Evolutionary conservation across 768 basidiomycete genomes (phyloP).

Genomic region (Boletellus ananiceps): DNA sequence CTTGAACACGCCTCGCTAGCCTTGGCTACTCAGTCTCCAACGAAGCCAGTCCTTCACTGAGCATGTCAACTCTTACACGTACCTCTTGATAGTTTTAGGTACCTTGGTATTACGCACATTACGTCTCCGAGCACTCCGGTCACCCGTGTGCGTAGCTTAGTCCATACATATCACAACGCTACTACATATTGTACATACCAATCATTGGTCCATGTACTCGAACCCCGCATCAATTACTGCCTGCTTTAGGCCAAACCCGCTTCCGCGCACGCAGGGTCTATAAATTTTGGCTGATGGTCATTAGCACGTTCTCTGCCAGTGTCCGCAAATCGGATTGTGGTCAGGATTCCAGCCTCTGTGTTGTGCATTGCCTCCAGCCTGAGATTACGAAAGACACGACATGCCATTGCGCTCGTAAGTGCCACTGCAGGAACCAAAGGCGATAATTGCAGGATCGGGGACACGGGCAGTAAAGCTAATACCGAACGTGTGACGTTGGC

Average conservation of each 20-base stretch:
- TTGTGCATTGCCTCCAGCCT: conserved; percentile 14
- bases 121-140: background rate
- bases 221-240: background rate
- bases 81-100: conserved; percentile 1
- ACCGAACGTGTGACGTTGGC: conserved; percentile 28
- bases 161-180: background rate
- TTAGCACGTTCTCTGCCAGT: background rate
- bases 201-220: background rate
- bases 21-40: background rate
- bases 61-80: conserved; percentile 6
- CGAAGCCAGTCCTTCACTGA: background rate
- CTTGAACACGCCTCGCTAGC: conserved; percentile 3
- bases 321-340: conserved; percentile 17
- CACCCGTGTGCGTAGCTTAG: conserved; percentile 1
- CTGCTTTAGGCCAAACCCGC: background rate
- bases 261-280: background rate
- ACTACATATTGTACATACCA: background rate
- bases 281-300: background rate
- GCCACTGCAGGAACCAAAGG: conserved; percentile 28
- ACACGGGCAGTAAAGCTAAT: conserved; percentile 16
- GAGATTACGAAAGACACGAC: conserved; percentile 34
- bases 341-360: conserved; percentile 10
- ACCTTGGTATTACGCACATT: background rate
- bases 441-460: conserved; percentile 21
- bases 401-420: conserved; percentile 31